Conservation (phyloP, 331 rosid species). For the Saraca asoca region DNA sequence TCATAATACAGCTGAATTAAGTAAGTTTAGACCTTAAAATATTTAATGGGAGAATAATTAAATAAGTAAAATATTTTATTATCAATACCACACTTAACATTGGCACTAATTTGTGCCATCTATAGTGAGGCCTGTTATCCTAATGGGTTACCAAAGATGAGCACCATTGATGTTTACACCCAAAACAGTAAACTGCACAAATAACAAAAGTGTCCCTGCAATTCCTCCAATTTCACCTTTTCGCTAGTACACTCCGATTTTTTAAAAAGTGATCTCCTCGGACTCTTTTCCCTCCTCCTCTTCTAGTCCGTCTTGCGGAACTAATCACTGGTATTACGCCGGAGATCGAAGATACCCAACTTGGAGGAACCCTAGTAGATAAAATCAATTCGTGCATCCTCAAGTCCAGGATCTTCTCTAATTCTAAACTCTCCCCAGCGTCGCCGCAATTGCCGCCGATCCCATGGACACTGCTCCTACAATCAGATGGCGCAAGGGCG, state of each 20-base stretch:
- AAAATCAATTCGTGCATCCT: slow-evolving; percentile 76
- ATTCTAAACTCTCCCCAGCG: slow-evolving; percentile 48
- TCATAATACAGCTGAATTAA: no score
- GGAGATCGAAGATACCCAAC: slow-evolving; percentile 58
- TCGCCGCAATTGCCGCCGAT: slow-evolving; percentile 48
- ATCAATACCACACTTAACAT: no score
- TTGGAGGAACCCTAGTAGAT: slow-evolving; percentile 76
- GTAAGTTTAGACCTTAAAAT: no score
- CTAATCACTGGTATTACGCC: slow-evolving; percentile 80
- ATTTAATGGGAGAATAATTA: no score
- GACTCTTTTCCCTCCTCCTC: slow-evolving; percentile 58
- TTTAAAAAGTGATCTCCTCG: slow-evolving; percentile 51
- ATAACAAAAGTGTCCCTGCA: slow-evolving; percentile 20
- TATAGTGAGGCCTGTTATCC: no score
- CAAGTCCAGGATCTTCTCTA: slow-evolving; percentile 78
- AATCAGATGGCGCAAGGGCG: slow-evolving; percentile 99
- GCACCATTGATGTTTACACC: no score
- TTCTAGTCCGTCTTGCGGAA: slow-evolving; percentile 41
- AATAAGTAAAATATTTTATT: no score
- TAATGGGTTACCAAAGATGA: no score
- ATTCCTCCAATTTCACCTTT: background rate
- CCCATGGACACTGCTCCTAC: slow-evolving; percentile 47
- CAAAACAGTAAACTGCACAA: no score
- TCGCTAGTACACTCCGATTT: slow-evolving; percentile 11
- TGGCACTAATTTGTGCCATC: no score